phyloP scores from a whole-genome alignment of 2,329 filamentous ascomycete genomes.

The Microsporum canis region DNA sequence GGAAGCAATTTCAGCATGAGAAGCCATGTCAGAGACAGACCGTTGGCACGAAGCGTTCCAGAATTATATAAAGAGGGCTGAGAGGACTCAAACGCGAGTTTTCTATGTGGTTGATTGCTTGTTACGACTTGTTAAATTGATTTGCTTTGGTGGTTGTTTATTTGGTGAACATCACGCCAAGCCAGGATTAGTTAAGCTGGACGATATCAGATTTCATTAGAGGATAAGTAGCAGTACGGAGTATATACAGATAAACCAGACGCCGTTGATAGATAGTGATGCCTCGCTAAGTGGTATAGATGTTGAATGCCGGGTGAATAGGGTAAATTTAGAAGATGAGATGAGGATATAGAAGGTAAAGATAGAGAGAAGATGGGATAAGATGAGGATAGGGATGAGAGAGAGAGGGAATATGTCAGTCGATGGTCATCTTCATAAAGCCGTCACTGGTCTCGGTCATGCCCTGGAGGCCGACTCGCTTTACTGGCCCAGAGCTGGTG shows the following conservation, averaged over 20 bases:
- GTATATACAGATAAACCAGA: neutral
- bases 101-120: neutral
- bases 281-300: neutral
- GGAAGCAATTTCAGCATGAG: constrained; percentile 53
- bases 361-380: neutral
- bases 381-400: neutral
- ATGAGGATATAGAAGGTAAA: neutral
- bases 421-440: constrained; percentile 94
- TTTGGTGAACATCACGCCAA: neutral
- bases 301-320: neutral
- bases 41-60: neutral
- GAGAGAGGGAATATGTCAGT: constrained; percentile 40
- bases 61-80: neutral
- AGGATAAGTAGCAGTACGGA: neutral
- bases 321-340: neutral
- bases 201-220: neutral
- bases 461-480: constrained; percentile 70
- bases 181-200: neutral
- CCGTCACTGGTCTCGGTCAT: constrained; percentile 96
- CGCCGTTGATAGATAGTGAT: neutral
- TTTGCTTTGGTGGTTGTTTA: neutral
- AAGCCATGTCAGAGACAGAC: constrained; percentile 27
- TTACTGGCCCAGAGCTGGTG: constrained; percentile 39
- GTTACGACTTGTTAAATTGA: neutral
- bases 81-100: neutral